Conservation (phyloP, 768 basidiomycete genomes). For the Tremella fuciformis region DNA sequence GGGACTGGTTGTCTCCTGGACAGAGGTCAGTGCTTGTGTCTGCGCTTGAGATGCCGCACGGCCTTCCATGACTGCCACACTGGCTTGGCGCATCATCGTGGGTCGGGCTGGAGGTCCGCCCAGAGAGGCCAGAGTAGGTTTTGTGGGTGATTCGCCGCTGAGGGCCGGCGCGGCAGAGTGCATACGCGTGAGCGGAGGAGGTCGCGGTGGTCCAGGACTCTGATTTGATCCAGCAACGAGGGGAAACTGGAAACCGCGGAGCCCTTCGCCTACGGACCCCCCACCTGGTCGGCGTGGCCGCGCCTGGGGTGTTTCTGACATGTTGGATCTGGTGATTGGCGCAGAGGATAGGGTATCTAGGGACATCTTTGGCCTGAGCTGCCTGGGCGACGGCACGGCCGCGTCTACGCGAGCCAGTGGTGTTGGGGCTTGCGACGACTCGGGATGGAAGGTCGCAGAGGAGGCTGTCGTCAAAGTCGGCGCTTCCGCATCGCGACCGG, state of each 20-base stretch:
- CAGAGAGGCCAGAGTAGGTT: constrained; percentile 2
- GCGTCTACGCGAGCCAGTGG: constrained; percentile 4
- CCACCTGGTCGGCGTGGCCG: constrained; percentile 18
- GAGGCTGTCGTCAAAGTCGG: neutral
- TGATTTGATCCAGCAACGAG: constrained; percentile 20
- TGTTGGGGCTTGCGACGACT: constrained; percentile 4
- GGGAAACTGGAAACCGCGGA: constrained; percentile 46
- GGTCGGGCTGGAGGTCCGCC: constrained; percentile 29
- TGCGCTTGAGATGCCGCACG: constrained; percentile 28
- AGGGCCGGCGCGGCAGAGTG: constrained; percentile 38
- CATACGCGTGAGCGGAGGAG: constrained; percentile 28
- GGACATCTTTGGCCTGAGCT: constrained; percentile 22
- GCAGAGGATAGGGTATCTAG: constrained; percentile 30
- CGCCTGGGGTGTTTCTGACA: constrained; percentile 16
- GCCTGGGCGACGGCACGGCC: constrained; percentile 14
- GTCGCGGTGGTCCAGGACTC: constrained; percentile 5
- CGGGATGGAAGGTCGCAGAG: neutral
- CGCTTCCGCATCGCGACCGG: neutral
- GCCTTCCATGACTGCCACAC: constrained; percentile 60
- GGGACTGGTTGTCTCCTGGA: constrained; percentile 21
- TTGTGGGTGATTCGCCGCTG: constrained; percentile 5
- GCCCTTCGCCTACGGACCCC: constrained; percentile 37
- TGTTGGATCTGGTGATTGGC: constrained; percentile 30
- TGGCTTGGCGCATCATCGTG: constrained; percentile 59
- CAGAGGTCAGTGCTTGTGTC: constrained; percentile 26